Evolutionary conservation across 2,329 filamentous ascomycete genomes (phyloP), one percentile per base, ranked within the genome.

Genomic region (Colletotrichum falcatum): DNA sequence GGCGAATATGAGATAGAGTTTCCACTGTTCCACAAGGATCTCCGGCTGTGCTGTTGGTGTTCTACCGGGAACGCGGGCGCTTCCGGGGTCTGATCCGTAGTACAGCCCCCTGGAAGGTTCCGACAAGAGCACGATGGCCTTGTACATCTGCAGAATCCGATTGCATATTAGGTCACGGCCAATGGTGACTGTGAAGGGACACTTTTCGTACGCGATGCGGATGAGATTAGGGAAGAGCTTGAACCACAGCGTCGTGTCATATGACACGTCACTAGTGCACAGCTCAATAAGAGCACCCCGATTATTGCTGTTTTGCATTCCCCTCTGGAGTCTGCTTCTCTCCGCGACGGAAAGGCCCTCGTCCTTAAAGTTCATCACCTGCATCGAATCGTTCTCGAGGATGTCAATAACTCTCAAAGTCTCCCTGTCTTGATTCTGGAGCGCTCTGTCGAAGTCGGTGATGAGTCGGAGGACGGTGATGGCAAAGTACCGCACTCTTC

Each of bases 161-260:
- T 95, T 94, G 81, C 95, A 98, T 53, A 99, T 93, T 68, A 98
- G 89, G 77, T 98, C 95, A 70, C 97, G 89, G 33, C 94, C 94
- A 58, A 98, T 89, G 0, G 94, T 95, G 42, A 98, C 93, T 2
- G 95, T 94, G 76, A 97, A 95, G 0, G 94, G 93, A 76, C 95
- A 99, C 70, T 92, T 92, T 74, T 98, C 94, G 77, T 94, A 97
- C 69, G 94, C 94, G 74, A 97, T 92, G 14, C 94, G 90, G 66
- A 99, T 93, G 39, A 99, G 87, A 76, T 98, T 98, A 4, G 96
- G 97, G 76, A 99, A 99, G 23, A 98, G 92, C 78, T 98, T 99
- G 82, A 96, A 97, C 96, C 96, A 99, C 16, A 99, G 83, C 0
- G 95, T 97, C 3, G 94, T 92, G 78, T 99, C 96, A 76, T 98